Evolutionary conservation across 2,329 filamentous ascomycete genomes (phyloP), one percentile per base, ranked within the genome.

Genomic region (Corniculantispora saksenae): DNA sequence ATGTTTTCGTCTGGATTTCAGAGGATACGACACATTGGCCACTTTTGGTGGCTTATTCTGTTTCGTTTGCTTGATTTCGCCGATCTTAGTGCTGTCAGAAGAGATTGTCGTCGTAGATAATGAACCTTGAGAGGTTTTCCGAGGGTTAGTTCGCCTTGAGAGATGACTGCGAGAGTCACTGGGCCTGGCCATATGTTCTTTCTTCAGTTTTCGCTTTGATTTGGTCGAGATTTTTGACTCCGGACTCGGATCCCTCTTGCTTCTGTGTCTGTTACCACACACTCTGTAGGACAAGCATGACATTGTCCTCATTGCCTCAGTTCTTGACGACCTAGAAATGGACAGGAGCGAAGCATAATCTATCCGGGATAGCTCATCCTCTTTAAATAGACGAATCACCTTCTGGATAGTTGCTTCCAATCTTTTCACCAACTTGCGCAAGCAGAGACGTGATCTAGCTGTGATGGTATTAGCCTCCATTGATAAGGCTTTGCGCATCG

Each of bases 241-340:
- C 19, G 1, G 35, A 3, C 19, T 47, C 2, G n/a, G 9, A 12
- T 23, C 45, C 9, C 60, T 47, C 17, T 19, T 17, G 2, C 17
- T 12, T 48, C 23, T 35, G 13, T 7, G 38, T 21, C 12, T 6
- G 15, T 21, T 40, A 43, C 63, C 68, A 51, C 56, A 70, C 35
- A 73, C 72, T 70, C 71, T 77, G 56, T 70, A 64, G 2, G 83
- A 84, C 29, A 86, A 73, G 19, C 78, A 76, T 59, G 82, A 78
- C 62, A 86, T 84, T 9, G 83, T 76, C 63, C 76, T 75, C 66
- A 85, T 78, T 1, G 83, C 81, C 58, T 84, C 81, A n/a, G 77
- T 66, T 29, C 82, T 76, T 0, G 82, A 84, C 3, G 78, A 72
- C 65, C 79, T 80, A 3, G 83, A 85, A 32, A 86, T 70, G 7